Conservation (phyloP, 495 filamentous ascomycete species). For the Penicillium taxi region DNA sequence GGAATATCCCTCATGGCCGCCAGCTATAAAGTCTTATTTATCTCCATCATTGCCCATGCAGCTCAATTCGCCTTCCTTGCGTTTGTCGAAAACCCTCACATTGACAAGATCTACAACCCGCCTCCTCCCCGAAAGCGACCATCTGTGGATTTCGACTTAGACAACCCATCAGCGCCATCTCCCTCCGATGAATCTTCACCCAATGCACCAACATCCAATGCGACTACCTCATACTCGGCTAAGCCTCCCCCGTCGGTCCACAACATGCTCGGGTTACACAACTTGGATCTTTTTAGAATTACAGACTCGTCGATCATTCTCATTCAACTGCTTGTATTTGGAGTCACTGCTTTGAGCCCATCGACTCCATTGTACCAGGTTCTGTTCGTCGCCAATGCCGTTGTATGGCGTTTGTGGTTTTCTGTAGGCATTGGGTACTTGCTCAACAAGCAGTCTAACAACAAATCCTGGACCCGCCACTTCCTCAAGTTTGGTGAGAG, state of each 20-base stretch:
- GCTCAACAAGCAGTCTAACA: conserved; percentile 73
- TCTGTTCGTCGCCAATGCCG: conserved; percentile 73
- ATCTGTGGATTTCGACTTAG: conserved; percentile 31
- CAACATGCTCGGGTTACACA: conserved; percentile 70
- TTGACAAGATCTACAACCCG: conserved; percentile 95
- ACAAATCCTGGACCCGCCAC: conserved; percentile 90
- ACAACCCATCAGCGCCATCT: conserved; percentile 30
- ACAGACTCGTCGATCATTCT: conserved; percentile 75
- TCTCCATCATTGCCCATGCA: conserved; percentile 90
- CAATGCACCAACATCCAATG: conserved; percentile 19
- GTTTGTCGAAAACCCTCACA: conserved; percentile 90
- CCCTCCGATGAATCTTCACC: conserved; percentile 7
- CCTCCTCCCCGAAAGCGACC: conserved; percentile 64
- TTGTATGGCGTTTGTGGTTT: conserved; percentile 85
- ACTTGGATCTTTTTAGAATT: conserved; percentile 78
- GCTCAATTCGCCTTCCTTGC: conserved; percentile 89
- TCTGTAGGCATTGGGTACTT: conserved; percentile 81
- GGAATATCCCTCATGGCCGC: conserved; percentile 98
- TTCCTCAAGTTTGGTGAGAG: conserved; percentile 95
- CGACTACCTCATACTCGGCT: conserved; percentile 27
- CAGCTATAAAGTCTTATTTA: conserved; percentile 93
- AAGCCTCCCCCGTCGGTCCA: conserved; percentile 60
- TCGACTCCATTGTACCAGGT: conserved; percentile 63
- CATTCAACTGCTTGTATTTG: conserved; percentile 62
- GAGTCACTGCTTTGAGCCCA: conserved; percentile 66